Evolutionary conservation across 1,139 yeast genomes (phyloP).

Genomic region (Scheffersomyces quercinus): DNA sequence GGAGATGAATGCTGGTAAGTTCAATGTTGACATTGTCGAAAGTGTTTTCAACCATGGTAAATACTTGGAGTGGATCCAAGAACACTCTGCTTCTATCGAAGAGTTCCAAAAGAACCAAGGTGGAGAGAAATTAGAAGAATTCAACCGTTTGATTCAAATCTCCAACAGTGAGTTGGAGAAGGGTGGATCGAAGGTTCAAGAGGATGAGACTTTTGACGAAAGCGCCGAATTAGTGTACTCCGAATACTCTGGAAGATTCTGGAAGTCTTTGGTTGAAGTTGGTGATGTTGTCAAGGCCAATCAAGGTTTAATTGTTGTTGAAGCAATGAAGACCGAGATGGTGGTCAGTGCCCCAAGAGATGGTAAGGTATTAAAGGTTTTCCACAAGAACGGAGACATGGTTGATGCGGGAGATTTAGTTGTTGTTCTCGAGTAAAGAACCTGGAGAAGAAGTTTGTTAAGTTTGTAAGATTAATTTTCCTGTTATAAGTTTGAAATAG

Average conservation of each 20-base stretch:
- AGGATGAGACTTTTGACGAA: constrained; percentile 62
- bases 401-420: constrained; percentile 95
- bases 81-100: constrained; percentile 69
- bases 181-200: constrained; percentile 40
- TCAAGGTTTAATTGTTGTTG: constrained; percentile 84
- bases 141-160: constrained; percentile 77
- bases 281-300: constrained; percentile 79
- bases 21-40: constrained; percentile 71
- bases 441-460: too few relatives aligned
- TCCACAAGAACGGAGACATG: constrained; percentile 88
- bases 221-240: constrained; percentile 84
- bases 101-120: constrained; percentile 66
- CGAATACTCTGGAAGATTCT: constrained; percentile 93
- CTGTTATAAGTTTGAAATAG: too few relatives aligned
- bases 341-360: constrained; percentile 67
- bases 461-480: too few relatives aligned
- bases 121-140: constrained; percentile 82
- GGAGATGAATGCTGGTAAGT: constrained; percentile 79
- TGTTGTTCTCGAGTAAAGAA: constrained; percentile 58
- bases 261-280: constrained; percentile 83
- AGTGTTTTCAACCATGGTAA: constrained; percentile 79
- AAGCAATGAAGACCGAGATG: constrained; percentile 99
- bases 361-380: constrained; percentile 78
- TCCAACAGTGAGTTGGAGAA: constrained; percentile 75
- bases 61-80: constrained; percentile 77